Conservation (phyloP, 164 flowering plant genomes). For the Buxus sempervirens region DNA sequence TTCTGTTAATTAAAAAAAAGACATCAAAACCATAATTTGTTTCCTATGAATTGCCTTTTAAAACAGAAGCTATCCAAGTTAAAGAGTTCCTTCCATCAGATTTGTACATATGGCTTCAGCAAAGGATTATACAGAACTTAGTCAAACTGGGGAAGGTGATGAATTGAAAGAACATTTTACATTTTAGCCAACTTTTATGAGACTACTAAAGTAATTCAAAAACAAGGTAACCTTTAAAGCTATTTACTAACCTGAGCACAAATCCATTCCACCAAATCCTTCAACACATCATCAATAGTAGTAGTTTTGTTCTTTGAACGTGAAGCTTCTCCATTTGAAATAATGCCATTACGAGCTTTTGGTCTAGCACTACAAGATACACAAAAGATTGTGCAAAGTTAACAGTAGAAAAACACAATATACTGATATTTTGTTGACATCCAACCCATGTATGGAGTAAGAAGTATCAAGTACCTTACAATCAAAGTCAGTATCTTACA, state of each 20-base stretch:
- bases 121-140: too few relatives aligned
- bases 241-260: slow-evolving; percentile 71
- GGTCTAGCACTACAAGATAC: slow-evolving; percentile 63
- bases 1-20: too few relatives aligned
- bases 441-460: neutral
- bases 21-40: too few relatives aligned
- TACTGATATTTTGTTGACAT: slow-evolving; percentile 3
- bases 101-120: too few relatives aligned
- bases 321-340: slow-evolving; percentile 67
- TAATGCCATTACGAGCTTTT: slow-evolving; percentile 34
- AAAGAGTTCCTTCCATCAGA: too few relatives aligned
- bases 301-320: slow-evolving; percentile 53
- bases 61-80: too few relatives aligned
- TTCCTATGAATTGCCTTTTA: too few relatives aligned
- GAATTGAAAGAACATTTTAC: neutral
- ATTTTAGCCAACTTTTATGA: neutral
- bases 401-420: neutral
- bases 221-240: neutral
- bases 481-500: slow-evolving; percentile 78
- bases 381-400: neutral
- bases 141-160: too few relatives aligned
- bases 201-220: neutral
- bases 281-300: slow-evolving; percentile 72
- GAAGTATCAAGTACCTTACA: slow-evolving; percentile 47
- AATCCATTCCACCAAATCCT: slow-evolving; percentile 90